A percentile compares a stretch with the other conserved stretches of the same genome.
These are phyloP conservation scores for Leccinum fallax DNA, from an alignment of 1,284 basidiomycete genomes.

Conservation along the genomic window DNA sequence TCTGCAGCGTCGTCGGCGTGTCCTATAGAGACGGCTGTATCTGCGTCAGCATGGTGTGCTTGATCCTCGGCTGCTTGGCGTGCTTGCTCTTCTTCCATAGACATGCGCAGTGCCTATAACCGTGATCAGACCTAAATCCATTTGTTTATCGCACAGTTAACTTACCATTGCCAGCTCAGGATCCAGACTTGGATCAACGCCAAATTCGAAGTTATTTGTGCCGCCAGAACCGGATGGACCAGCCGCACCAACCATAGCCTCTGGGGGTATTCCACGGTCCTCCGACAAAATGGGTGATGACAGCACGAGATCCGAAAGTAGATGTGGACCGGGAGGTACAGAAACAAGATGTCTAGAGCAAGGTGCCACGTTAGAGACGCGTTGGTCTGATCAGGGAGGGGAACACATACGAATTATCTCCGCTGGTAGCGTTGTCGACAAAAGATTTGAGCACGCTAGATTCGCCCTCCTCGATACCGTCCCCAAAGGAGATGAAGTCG, in stretches of 20 bases:
- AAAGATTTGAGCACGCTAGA: slow-evolving; percentile 70
- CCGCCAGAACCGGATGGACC: slow-evolving; percentile 50
- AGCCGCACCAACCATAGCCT: slow-evolving; percentile 52
- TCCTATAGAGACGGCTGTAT: slow-evolving; percentile 31
- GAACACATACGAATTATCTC: slow-evolving; percentile 79
- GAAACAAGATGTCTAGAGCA: slow-evolving; percentile 74
- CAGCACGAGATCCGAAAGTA: slow-evolving; percentile 85
- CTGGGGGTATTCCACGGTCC: slow-evolving; percentile 75
- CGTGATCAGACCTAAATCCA: slow-evolving; percentile 3
- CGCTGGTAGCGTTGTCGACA: slow-evolving; percentile 75
- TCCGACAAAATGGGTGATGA: slow-evolving; percentile 83
- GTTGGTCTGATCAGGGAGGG: slow-evolving; percentile 1
- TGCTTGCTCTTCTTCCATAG: slow-evolving; percentile 95
- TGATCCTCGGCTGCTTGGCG: slow-evolving; percentile 70
- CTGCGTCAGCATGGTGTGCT: slow-evolving; percentile 37
- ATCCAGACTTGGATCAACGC: slow-evolving; percentile 92
- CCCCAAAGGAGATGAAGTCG: slow-evolving; percentile 85
- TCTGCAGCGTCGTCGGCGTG: slow-evolving; percentile 38
- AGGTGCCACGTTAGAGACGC: slow-evolving; percentile 7
- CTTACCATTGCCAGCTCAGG: slow-evolving; percentile 96
- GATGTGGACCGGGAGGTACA: slow-evolving; percentile 76
- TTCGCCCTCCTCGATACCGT: slow-evolving; percentile 69
- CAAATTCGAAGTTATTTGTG: slow-evolving; percentile 78
- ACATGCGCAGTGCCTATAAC: slow-evolving; percentile 90
- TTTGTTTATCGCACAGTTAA: not conserved